phyloP scores from a whole-genome alignment of 495 filamentous ascomycete genomes.

The Podospora pseudopauciseta region DNA sequence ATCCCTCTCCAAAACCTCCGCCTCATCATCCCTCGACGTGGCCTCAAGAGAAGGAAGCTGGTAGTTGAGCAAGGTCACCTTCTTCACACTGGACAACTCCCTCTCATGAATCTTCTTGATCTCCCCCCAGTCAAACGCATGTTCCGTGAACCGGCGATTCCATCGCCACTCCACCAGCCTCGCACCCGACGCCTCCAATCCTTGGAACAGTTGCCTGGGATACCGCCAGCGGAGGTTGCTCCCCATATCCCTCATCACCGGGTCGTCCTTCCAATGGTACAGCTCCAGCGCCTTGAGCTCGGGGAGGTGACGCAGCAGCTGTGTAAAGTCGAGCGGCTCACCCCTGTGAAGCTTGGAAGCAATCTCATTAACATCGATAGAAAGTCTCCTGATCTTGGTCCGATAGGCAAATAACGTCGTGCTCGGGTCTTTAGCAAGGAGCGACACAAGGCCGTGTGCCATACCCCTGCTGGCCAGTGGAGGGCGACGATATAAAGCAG shows the following conservation, averaged over 20 bases:
- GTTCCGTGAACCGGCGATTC: conserved; percentile 63
- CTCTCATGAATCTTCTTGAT: conserved; percentile 53
- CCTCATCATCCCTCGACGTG: conserved; percentile 22
- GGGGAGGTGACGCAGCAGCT: conserved; percentile 43
- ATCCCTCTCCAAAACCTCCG: conserved; percentile 32
- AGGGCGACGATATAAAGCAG: conserved; percentile 67
- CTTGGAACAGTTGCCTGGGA: conserved; percentile 54
- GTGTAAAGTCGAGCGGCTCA: conserved; percentile 40
- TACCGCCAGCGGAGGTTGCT: conserved; percentile 59
- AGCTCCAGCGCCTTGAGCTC: conserved; percentile 54
- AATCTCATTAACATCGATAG: conserved; percentile 55
- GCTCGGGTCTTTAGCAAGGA: conserved; percentile 39
- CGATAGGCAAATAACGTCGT: conserved; percentile 51
- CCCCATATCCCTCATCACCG: conserved; percentile 52
- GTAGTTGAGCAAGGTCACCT: conserved; percentile 63
- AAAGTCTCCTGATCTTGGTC: conserved; percentile 65
- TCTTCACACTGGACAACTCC: conserved; percentile 56
- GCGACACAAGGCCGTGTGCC: conserved; percentile 37
- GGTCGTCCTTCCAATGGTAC: conserved; percentile 49
- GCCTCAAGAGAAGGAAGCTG: conserved; percentile 43
- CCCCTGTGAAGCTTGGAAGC: conserved; percentile 31
- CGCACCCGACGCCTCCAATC: conserved; percentile 36
- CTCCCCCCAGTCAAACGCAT: conserved; percentile 43
- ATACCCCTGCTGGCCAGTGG: conserved; percentile 51
- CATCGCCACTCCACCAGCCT: conserved; percentile 70